Evolutionary conservation across 1,284 basidiomycete genomes (phyloP), one percentile per base, ranked within the genome.

Genomic region (Tilletia indica): DNA sequence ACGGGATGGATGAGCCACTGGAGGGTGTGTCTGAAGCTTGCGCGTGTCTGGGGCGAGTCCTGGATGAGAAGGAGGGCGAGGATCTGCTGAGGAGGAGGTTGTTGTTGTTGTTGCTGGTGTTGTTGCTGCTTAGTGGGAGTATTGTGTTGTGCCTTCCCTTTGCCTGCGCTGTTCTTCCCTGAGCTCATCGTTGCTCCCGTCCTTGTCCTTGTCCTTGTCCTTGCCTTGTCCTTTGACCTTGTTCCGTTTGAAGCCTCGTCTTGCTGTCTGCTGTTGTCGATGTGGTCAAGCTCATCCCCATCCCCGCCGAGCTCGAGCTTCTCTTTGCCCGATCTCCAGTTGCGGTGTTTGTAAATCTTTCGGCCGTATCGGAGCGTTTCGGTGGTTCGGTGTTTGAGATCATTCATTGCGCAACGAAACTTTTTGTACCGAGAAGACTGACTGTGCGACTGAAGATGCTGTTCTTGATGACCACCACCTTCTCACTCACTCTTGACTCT

Each of bases 1-100:
- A 54, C 51, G 51, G 51, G 51, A 25, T 54, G 51, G 51, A 54
- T 19, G 19, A 54, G 51, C 51, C 51, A 54, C 51, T 54, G 51
- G 51, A 54, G 51, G 19, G 51, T 54, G 51, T 54, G 51, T 19
- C 51, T 11, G 51, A 54, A 54, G 51, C 51, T 54, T 25, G 51
- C 16, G 19, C 51, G 51, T 25, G 51, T 54, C 51, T 19, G 51
- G 1, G 51, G 51, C 11, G 51, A 16, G 51, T 54, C 51, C 51
- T 54, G 51, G 51, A 54, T 25, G 51, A 54, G 51, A 19, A 54
- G 51, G 19, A 54, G 51, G 12, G 51, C 51, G 51, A 54, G 51
- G 19, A 54, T 19, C 51, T 54, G 51, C 51, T 19, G 16, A 9
- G 51, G 51, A 8, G 51, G 51, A 2, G 19, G 51, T 25, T 2